A percentile compares a stretch with the other conserved stretches of the same genome.
phyloP scores from a whole-genome alignment of 2,329 filamentous ascomycete species.

The Pseudogymnoascus sp. region DNA sequence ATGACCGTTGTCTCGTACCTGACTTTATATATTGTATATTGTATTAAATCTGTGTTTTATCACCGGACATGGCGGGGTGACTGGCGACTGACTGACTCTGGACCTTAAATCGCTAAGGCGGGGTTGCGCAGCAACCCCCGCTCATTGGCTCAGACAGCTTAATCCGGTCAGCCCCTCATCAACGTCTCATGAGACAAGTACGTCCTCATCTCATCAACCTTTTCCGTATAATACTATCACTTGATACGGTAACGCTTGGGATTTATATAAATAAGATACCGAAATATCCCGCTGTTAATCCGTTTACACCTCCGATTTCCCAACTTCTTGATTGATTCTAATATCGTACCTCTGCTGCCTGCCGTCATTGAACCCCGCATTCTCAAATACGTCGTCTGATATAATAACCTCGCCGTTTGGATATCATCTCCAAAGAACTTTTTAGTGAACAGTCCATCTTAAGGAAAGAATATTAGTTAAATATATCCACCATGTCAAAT shows the following conservation, averaged over 20 bases:
- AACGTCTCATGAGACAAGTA: not conserved
- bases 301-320: not conserved
- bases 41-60: not conserved
- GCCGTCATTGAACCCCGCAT: not conserved
- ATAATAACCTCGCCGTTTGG: not conserved
- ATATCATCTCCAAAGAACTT: not conserved
- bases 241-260: not conserved
- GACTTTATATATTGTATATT: not conserved
- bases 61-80: not conserved
- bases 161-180: not conserved
- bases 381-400: not conserved
- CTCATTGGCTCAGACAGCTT: not conserved
- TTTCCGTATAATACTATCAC: not conserved
- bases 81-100: not conserved
- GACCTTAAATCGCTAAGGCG: not conserved
- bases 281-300: not conserved
- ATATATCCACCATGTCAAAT: not conserved
- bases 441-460: not conserved
- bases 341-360: not conserved
- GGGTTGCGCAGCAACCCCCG: not conserved
- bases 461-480: no score
- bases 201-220: not conserved
- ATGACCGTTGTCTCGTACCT: not conserved
- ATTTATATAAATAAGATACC: not conserved
- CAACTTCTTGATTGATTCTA: not conserved